A percentile compares a stretch with the other conserved stretches of the same genome.
Evolutionary conservation across 208 protist species (phyloP).

Genomic region (Sergeia podlipaevii): DNA sequence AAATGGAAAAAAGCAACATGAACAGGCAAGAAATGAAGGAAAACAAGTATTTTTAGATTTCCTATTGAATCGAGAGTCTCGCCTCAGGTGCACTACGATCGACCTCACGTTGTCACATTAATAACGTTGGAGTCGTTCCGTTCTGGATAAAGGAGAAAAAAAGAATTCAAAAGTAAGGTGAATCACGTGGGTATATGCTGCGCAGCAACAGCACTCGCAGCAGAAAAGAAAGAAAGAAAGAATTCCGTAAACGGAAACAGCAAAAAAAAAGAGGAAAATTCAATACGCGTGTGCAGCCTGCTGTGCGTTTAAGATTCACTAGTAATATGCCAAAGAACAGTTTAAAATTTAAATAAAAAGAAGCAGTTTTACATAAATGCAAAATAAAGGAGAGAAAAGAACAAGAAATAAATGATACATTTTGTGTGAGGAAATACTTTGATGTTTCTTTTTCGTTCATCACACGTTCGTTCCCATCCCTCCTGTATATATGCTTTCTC

Average conservation of each 20-base stretch:
- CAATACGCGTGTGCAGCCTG: conserved; percentile 13
- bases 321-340: conserved; percentile 5
- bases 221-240: conserved; percentile 5
- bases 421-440: conserved; percentile 10
- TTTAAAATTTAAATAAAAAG: neutral
- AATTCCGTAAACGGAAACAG: conserved; percentile 1
- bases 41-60: too few relatives aligned
- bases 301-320: neutral
- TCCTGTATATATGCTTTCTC: too few relatives aligned
- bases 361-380: conserved; percentile 6
- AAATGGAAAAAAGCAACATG: too few relatives aligned
- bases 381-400: neutral
- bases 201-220: neutral
- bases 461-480: too few relatives aligned
- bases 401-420: conserved; percentile 4
- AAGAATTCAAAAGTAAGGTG: too few relatives aligned
- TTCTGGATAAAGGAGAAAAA: too few relatives aligned
- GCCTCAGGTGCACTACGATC: too few relatives aligned
- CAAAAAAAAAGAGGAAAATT: conserved; percentile 13
- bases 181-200: too few relatives aligned
- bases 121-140: too few relatives aligned
- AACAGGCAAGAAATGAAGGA: too few relatives aligned
- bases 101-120: too few relatives aligned
- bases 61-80: too few relatives aligned
- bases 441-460: conserved; percentile 6